phyloP scores from a whole-genome alignment of 768 basidiomycete species.

The Tephrocybe sp. region DNA sequence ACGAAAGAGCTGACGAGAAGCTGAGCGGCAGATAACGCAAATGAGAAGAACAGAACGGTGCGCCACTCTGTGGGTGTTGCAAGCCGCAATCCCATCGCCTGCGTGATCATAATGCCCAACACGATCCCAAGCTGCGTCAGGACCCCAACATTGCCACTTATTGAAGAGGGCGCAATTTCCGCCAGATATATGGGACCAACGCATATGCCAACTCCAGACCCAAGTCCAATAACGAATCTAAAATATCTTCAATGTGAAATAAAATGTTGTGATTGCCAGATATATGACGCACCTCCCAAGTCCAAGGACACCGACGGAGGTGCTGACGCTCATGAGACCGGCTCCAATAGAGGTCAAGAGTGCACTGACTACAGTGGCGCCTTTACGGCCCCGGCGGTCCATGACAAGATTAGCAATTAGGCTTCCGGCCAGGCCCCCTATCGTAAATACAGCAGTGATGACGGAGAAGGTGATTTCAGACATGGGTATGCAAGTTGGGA shows the following conservation, averaged over 20 bases:
- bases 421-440: slow-evolving; percentile 85
- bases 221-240: slow-evolving; percentile 68
- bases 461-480: slow-evolving; percentile 74
- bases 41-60: slow-evolving; percentile 64
- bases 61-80: slow-evolving; percentile 76
- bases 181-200: slow-evolving; percentile 85
- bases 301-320: slow-evolving; percentile 52
- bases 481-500: slow-evolving; percentile 82
- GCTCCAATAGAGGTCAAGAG: slow-evolving; percentile 58
- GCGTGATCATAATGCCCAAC: slow-evolving; percentile 84
- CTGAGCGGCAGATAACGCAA: slow-evolving; percentile 54
- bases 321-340: slow-evolving; percentile 62
- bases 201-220: slow-evolving; percentile 72
- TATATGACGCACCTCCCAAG: slow-evolving; percentile 58
- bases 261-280: neutral
- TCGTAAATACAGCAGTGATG: slow-evolving; percentile 83
- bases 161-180: slow-evolving; percentile 77
- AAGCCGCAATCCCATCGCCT: slow-evolving; percentile 68
- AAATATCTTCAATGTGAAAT: neutral
- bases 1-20: slow-evolving; percentile 52
- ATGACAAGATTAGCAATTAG: slow-evolving; percentile 64
- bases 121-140: slow-evolving; percentile 84
- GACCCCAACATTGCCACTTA: slow-evolving; percentile 80
- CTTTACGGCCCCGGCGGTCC: slow-evolving; percentile 71
- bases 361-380: slow-evolving; percentile 62